Percentiles rank a stretch among this genome's conserved stretches.
Evolutionary conservation across 495 filamentous ascomycete species (phyloP).

Genomic region (Neohortaea acidophila): DNA sequence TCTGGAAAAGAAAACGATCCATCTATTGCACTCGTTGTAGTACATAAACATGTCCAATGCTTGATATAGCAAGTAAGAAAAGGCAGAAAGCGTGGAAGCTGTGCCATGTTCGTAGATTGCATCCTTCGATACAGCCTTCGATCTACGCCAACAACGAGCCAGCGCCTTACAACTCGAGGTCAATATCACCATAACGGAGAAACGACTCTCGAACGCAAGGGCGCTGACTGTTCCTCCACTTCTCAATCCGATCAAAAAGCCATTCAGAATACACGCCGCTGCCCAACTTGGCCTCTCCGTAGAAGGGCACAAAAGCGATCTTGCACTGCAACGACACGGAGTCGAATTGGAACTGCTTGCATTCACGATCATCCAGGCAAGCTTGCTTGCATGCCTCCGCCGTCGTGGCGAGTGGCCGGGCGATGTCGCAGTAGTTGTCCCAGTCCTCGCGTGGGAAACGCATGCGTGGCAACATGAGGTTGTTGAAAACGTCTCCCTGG

Average conservation of each 20-base stretch:
- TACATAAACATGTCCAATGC: no score
- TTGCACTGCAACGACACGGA: background rate
- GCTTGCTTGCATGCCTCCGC: background rate
- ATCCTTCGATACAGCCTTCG: no score
- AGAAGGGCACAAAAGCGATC: background rate
- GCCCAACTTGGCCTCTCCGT: background rate
- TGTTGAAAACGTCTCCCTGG: constrained; percentile 8
- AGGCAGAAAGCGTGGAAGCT: no score
- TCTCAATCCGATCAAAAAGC: background rate
- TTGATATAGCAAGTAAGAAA: no score
- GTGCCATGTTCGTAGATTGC: no score
- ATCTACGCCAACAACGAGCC: no score
- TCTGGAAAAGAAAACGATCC: no score
- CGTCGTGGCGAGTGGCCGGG: background rate
- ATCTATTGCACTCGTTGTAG: no score
- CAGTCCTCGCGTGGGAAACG: background rate
- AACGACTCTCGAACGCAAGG: background rate
- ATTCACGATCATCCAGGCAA: background rate
- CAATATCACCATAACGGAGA: no score
- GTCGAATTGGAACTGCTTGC: background rate
- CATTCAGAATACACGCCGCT: background rate
- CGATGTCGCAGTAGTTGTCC: background rate
- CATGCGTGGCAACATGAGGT: constrained; percentile 6
- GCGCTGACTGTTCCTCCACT: background rate
- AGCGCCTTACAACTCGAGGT: no score